Base-by-base conservation (phyloP, 306 rosid species). In the Prunus dulcis region DNA sequence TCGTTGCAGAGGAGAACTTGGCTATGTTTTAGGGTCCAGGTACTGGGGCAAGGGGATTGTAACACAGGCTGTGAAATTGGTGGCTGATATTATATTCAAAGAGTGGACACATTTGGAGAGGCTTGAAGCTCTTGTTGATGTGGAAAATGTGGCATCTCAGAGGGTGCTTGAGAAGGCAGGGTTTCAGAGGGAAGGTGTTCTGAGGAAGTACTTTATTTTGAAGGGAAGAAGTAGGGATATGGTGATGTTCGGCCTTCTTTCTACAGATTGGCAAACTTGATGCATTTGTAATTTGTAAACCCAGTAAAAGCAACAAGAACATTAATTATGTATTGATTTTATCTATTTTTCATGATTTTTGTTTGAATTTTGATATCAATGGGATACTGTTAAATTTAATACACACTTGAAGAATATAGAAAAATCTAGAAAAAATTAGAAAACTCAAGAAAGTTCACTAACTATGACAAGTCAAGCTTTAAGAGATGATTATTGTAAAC, bases 1-100 rank as follows among this genome's bases (percentile, higher is more conserved):
- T 18, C 32, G 22, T 47, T 43, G 79, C 43, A 83, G 96, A 64
- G 86, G 79, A 0, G 93, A 90, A 61, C 71, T 93, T 0, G 98
- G 98, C 2, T 93, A 91, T 56, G 86, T 77, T 7, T 12, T 93
- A 60, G 93, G 84, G 3, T 87, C 84, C 18, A 78, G 76, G 10
- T 84, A 77, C 41, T 91, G 94, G 98, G 93, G 92, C 20, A 91
- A 81, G 80, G 98, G 98, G 74, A 81, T 93, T 58, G 89, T 71
- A 3, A 84, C 93, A 0, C 18, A 22, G 62, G 96, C 81, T 47
- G 97, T 91, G 79, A 89, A 85, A 61, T 55, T 84, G 81, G 91
- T 65, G 69, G 71, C 64, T 17, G 79, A 86, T 64, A 76, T 27
- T 12, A 86, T 85, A 12, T 93, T 89, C 15, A 51, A 2, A 12